Evolutionary conservation across 2,329 filamentous ascomycete genomes (phyloP).

Genomic region (Verticillium albo-atrum): DNA sequence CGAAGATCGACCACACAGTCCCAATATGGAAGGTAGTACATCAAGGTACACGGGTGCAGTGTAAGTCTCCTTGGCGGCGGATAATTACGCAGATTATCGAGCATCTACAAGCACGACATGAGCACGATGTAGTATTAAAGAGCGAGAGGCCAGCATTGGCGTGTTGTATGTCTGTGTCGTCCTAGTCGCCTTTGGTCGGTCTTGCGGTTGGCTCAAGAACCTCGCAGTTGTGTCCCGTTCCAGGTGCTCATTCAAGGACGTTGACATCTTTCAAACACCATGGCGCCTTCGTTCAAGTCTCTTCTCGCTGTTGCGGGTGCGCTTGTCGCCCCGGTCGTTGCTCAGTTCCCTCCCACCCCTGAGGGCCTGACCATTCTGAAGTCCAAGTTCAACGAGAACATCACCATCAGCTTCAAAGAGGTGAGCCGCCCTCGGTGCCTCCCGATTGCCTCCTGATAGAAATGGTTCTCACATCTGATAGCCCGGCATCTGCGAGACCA

Average conservation of each 20-base stretch:
- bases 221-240: not conserved
- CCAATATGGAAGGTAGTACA: not conserved
- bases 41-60: not conserved
- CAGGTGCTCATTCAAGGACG: not conserved
- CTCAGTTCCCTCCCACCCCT: conserved; percentile 17
- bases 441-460: not conserved
- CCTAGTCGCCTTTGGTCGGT: not conserved
- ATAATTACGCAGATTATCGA: not conserved
- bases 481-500: conserved; percentile 52
- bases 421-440: conserved; percentile 20
- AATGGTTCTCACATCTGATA: conserved; percentile 8
- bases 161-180: not conserved
- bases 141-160: not conserved
- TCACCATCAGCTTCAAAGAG: conserved; percentile 57
- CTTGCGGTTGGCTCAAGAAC: not conserved
- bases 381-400: conserved; percentile 52
- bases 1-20: not conserved
- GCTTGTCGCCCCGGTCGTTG: conserved; percentile 18
- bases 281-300: not conserved
- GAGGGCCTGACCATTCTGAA: conserved; percentile 37
- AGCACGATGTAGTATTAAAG: not conserved
- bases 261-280: not conserved
- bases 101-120: not conserved
- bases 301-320: conserved; percentile 8
- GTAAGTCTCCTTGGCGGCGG: not conserved